These are phyloP conservation scores for Sporothrix pallida DNA, from an alignment of 2,329 filamentous ascomycete genomes.

Conservation along the genomic window DNA sequence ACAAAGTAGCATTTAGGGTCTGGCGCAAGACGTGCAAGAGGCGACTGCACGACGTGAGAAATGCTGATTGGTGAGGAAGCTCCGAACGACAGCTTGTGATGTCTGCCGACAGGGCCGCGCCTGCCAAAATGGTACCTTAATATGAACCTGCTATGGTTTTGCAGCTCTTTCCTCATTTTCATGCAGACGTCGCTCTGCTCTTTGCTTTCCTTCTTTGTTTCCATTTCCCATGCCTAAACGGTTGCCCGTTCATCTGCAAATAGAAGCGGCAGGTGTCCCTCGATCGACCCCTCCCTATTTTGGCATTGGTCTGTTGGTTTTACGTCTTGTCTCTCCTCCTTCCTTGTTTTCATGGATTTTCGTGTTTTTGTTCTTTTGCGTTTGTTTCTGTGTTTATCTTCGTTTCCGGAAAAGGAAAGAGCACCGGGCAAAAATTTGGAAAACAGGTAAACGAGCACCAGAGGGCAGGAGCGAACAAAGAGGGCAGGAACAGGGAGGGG, in stretches of 20 bases:
- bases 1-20: too few relatives aligned
- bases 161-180: neutral
- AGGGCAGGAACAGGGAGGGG: slow-evolving; percentile 1
- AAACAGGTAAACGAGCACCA: neutral
- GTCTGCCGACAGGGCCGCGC: neutral
- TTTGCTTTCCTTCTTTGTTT: neutral
- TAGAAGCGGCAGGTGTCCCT: slow-evolving; percentile 5
- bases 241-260: neutral
- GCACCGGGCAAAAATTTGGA: neutral
- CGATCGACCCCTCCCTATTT: slow-evolving; percentile 10
- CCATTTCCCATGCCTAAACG: neutral
- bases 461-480: slow-evolving; percentile 4
- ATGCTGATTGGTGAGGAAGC: neutral
- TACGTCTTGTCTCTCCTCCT: slow-evolving; percentile 3
- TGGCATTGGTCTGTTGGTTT: slow-evolving; percentile 13
- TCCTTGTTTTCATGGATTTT: neutral
- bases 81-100: neutral
- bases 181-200: neutral
- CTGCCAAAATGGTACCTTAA: neutral
- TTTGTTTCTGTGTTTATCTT: neutral
- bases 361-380: too few relatives aligned
- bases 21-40: neutral
- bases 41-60: neutral
- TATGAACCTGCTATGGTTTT: neutral
- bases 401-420: neutral